Base-by-base conservation (phyloP, 1,284 basidiomycete genomes). In the Naganishia cerealis region DNA sequence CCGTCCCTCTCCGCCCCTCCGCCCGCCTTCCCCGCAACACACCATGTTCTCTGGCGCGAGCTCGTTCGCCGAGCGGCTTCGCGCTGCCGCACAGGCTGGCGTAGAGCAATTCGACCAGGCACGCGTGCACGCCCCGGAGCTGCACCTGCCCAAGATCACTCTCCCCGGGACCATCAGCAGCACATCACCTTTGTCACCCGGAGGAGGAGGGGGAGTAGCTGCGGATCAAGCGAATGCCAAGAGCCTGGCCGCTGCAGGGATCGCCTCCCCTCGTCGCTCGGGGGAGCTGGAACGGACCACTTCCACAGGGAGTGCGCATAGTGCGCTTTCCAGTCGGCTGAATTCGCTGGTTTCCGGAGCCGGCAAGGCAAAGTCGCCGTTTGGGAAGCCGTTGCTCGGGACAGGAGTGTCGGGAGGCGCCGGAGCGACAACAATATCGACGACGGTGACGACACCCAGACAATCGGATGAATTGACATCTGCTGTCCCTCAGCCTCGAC, bases 21-120 rank as follows among this genome's bases (percentile, higher is more conserved):
- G n/a, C 18, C n/a, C 53, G 4, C 52, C 52, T 13, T 12, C 29
- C 52, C 52, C 29, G 12, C 53, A 10, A 9, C 18, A 12, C 55
- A 52, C 42, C 65, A 67, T 67, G 65, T 67, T 67, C 56, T 53
- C 55, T 48, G 48, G 50, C 56, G 67, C 62, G 15, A 52, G 42
- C n/a, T 68, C 67, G 13, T 57, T 68, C 42, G 62, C 67, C 38
- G 67, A 68, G 54, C 54, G 67, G 13, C 61, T 68, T 24, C 61
- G 62, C 13, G 67, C 67, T 18, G 67, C 62, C 36, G 67, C 67
- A 15, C 61, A 65, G 43, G 67, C 67, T 0, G 62, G 67, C 9
- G 67, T 68, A 18, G 67, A 68, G 36, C 57, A 57, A 33, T 58
- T 68, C 29, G 67, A 68, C 33, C 61, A 68, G 24, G 67, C 67